phyloP scores from a whole-genome alignment of 805 yeast species.

The Candida anglica region DNA sequence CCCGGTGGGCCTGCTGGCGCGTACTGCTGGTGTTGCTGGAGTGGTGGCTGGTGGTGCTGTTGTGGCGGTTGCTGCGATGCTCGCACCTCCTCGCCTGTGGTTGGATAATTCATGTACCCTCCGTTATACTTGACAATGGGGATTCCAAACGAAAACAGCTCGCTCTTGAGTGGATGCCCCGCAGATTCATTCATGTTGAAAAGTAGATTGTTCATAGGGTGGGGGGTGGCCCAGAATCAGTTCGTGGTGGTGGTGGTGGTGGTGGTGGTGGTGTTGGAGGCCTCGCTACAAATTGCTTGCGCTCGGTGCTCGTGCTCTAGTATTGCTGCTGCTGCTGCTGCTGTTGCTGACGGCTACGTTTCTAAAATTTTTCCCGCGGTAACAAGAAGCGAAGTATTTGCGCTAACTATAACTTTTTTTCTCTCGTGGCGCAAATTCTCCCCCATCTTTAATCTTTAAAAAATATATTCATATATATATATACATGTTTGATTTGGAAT shows the following conservation, averaged over 20 bases:
- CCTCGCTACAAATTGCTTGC: too few relatives aligned
- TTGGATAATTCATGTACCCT: conserved; percentile 3
- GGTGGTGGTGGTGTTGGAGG: too few relatives aligned
- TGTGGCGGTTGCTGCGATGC: too few relatives aligned
- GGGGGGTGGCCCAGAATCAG: too few relatives aligned
- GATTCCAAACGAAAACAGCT: conserved; percentile 2
- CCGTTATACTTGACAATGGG: conserved; percentile 1
- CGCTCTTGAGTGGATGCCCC: conserved; percentile 1
- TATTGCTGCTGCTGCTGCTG: too few relatives aligned
- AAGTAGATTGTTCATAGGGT: conserved; percentile 1
- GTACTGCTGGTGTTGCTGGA: too few relatives aligned
- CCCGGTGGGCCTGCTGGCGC: conserved; percentile 3
- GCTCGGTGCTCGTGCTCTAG: too few relatives aligned
- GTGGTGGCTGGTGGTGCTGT: conserved; percentile 1
- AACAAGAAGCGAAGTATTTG: conserved; percentile 1
- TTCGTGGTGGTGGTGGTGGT: too few relatives aligned
- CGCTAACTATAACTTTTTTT: neutral
- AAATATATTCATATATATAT: neutral
- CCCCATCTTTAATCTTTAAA: neutral
- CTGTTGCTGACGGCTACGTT: too few relatives aligned
- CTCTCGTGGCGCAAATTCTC: neutral
- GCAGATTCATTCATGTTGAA: neutral
- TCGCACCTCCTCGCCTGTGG: too few relatives aligned
- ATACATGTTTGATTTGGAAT: neutral
- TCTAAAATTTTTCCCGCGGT: too few relatives aligned